Conservation (phyloP, 2,329 filamentous ascomycete genomes). For the Bimuria novae-zelandiae region DNA sequence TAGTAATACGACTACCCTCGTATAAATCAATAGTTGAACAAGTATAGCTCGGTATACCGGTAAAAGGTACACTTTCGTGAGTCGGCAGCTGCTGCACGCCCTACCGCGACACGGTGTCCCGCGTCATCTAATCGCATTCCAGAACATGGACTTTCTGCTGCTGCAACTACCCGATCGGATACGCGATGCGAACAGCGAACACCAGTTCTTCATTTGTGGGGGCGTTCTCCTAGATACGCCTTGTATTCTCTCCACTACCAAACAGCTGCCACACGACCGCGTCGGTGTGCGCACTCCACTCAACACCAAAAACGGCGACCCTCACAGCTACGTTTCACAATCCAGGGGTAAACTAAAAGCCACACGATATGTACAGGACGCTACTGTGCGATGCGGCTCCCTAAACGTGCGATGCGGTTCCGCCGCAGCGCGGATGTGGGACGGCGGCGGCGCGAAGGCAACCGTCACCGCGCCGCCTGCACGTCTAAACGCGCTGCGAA, state of each 20-base stretch:
- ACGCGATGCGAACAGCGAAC: conserved; percentile 15
- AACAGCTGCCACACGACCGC: background rate
- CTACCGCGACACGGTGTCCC: conserved; percentile 10
- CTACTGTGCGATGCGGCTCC: conserved; percentile 14
- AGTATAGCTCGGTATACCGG: conserved; percentile 20
- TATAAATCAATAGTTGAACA: conserved; percentile 14
- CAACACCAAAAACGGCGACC: background rate
- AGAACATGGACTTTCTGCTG: background rate
- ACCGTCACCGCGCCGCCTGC: conserved; percentile 27
- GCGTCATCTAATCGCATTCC: conserved; percentile 13
- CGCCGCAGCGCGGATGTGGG: conserved; percentile 13
- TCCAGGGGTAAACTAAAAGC: conserved; percentile 12
- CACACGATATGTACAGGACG: conserved; percentile 10
- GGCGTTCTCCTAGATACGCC: background rate
- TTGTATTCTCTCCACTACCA: conserved; percentile 5
- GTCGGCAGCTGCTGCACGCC: conserved; percentile 22
- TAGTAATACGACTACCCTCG: conserved; percentile 13
- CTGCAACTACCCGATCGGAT: conserved; percentile 7
- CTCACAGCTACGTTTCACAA: conserved; percentile 9
- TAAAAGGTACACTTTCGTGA: conserved; percentile 20
- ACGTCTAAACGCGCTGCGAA: conserved; percentile 11
- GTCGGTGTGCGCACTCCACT: background rate
- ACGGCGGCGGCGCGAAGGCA: conserved; percentile 6
- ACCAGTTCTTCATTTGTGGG: conserved; percentile 14
- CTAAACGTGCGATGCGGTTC: conserved; percentile 17